These are phyloP conservation scores for Dipteronia dyeriana DNA, from an alignment of 345 rosid species.

Conservation along the genomic window DNA sequence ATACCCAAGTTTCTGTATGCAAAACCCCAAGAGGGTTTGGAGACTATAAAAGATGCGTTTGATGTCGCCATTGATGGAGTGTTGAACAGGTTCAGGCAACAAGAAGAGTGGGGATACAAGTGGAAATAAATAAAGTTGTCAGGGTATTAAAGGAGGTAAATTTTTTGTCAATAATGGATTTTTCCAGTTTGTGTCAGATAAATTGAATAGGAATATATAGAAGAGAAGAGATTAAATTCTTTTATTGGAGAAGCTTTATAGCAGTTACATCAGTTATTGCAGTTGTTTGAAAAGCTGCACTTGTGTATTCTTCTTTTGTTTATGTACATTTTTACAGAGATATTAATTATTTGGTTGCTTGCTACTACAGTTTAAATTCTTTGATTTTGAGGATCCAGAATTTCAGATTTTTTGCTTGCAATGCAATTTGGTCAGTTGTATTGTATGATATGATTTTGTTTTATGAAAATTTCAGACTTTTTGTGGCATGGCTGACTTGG, in stretches of 20 bases:
- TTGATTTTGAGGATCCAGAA: not conserved
- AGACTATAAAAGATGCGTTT: conserved; percentile 74
- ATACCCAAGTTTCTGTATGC: conserved; percentile 80
- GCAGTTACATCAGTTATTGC: not conserved
- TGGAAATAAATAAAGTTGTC: conserved; percentile 43
- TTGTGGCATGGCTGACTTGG: not conserved
- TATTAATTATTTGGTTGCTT: not conserved
- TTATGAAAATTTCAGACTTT: not conserved
- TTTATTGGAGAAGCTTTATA: not conserved
- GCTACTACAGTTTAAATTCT: conserved; percentile 6
- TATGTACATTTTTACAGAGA: conserved; percentile 6
- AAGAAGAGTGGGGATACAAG: conserved; percentile 58
- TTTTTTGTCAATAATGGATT: not conserved
- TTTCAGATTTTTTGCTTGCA: not conserved
- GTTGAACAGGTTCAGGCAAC: conserved; percentile 74
- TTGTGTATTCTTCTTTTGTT: not conserved
- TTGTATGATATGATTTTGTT: not conserved
- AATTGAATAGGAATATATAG: not conserved
- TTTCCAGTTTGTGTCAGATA: not conserved
- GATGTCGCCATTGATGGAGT: conserved; percentile 93
- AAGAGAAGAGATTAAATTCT: not conserved
- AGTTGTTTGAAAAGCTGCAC: not conserved
- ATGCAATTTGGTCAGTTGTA: not conserved
- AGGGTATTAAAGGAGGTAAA: not conserved
- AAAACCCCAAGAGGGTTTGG: conserved; percentile 57